These are phyloP conservation scores for Monosporascus sp. DNA, from an alignment of 2,329 filamentous ascomycete genomes.

Conservation along the genomic window DNA sequence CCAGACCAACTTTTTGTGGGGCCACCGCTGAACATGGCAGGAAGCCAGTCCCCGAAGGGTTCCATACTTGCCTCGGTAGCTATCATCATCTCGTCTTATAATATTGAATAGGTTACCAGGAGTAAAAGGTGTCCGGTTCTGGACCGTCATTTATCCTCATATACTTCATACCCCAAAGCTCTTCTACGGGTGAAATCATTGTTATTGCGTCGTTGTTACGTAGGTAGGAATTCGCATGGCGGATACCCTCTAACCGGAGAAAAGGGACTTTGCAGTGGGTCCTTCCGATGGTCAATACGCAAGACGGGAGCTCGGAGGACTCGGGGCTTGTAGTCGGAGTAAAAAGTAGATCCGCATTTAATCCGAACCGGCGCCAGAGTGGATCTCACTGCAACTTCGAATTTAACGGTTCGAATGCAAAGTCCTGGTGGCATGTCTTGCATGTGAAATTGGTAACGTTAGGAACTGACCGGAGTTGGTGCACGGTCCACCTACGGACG, in stretches of 20 bases:
- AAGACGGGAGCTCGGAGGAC: background rate
- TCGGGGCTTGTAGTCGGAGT: background rate
- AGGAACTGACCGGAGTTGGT: background rate
- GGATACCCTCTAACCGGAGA: background rate
- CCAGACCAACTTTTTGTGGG: conserved; percentile 20
- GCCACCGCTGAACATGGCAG: conserved; percentile 21
- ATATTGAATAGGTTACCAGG: no score
- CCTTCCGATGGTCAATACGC: background rate
- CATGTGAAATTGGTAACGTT: background rate
- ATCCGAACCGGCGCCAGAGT: background rate
- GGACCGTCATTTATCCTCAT: no score
- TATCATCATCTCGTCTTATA: no score
- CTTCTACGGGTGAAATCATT: no score
- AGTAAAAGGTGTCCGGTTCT: no score
- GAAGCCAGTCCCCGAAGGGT: conserved; percentile 5
- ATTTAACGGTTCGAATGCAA: no score
- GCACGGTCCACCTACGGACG: background rate
- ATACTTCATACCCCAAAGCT: no score
- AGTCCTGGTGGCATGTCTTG: background rate
- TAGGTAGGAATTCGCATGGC: background rate
- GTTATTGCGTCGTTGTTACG: no score
- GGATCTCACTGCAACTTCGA: background rate
- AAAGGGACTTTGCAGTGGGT: background rate
- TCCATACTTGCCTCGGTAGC: conserved; percentile 13
- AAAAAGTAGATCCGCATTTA: background rate